A percentile compares a stretch with the other conserved stretches of the same genome.
phyloP scores from a whole-genome alignment of 2,329 filamentous ascomycete species.

The Aspergillus bombycis region DNA sequence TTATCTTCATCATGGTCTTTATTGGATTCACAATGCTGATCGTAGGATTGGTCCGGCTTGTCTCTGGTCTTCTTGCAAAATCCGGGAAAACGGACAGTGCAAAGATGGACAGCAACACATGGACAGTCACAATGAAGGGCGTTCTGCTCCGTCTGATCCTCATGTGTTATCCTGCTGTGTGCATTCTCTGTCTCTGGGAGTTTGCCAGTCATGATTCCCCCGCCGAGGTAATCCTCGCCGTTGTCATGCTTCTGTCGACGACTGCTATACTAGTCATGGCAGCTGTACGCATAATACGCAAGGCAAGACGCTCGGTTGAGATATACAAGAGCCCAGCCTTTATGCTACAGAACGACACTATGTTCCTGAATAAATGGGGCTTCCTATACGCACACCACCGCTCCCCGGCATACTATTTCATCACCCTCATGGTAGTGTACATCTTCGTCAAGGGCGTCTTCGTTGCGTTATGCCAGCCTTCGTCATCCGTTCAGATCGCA shows the following conservation, averaged over 20 bases:
- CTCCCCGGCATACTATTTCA: conserved; percentile 91
- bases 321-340: conserved; percentile 97
- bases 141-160: conserved; percentile 88
- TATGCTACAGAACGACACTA: conserved; percentile 90
- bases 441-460: conserved; percentile 84
- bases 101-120: conserved; percentile 87
- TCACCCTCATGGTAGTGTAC: conserved; percentile 76
- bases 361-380: conserved; percentile 93
- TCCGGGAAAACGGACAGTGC: conserved; percentile 63
- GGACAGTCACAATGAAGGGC: conserved; percentile 90
- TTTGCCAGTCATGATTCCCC: conserved; percentile 82
- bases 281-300: conserved; percentile 81
- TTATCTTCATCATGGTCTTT: conserved; percentile 86
- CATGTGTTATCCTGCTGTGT: conserved; percentile 89
- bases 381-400: conserved; percentile 97
- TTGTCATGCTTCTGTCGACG: conserved; percentile 85
- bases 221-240: conserved; percentile 80
- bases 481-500: conserved; percentile 74
- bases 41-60: conserved; percentile 76
- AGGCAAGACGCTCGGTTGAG: conserved; percentile 80
- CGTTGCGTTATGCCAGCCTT: conserved; percentile 75
- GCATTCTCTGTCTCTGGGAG: conserved; percentile 90
- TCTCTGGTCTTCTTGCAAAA: conserved; percentile 74
- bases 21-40: conserved; percentile 72
- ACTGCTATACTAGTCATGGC: conserved; percentile 80